phyloP scores from a whole-genome alignment of 2,329 filamentous ascomycete species.

The Dothistroma septosporum region DNA sequence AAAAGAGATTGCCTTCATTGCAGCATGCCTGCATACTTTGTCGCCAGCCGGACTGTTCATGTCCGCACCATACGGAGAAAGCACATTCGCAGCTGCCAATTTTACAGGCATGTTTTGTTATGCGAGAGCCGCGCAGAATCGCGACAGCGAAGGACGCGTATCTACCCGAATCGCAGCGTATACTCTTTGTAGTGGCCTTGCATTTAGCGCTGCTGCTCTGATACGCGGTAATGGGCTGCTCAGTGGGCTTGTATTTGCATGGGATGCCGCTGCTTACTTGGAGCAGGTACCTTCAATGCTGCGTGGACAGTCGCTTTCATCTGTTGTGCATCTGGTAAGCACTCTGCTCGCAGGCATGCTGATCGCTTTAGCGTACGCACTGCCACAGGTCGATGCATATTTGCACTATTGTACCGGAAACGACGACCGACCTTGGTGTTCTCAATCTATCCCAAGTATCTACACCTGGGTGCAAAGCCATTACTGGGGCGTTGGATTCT shows the following conservation, averaged over 20 bases:
- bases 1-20: constrained; percentile 58
- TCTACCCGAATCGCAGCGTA: constrained; percentile 26
- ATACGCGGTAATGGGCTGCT: constrained; percentile 84
- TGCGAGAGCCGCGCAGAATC: constrained; percentile 41
- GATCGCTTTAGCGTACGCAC: constrained; percentile 62
- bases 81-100: constrained; percentile 70
- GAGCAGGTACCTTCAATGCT: constrained; percentile 40
- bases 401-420: constrained; percentile 58
- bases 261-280: constrained; percentile 50
- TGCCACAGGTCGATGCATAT: constrained; percentile 75
- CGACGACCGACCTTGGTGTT: constrained; percentile 66
- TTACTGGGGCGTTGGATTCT: constrained; percentile 88
- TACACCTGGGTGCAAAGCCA: constrained; percentile 83
- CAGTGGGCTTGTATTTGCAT: constrained; percentile 71
- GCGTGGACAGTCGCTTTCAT: constrained; percentile 12
- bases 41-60: constrained; percentile 88
- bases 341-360: constrained; percentile 63
- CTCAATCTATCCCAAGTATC: constrained; percentile 70
- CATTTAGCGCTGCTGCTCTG: constrained; percentile 66
- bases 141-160: neutral
- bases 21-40: constrained; percentile 72
- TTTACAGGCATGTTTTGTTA: constrained; percentile 71
- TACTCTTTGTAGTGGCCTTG: constrained; percentile 27
- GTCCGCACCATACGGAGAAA: constrained; percentile 79
- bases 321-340: constrained; percentile 15